Percentiles rank a stretch among this genome's conserved stretches.
phyloP scores from a whole-genome alignment of 148 eudicot genomes.

The Dysphania ambrosioides region DNA sequence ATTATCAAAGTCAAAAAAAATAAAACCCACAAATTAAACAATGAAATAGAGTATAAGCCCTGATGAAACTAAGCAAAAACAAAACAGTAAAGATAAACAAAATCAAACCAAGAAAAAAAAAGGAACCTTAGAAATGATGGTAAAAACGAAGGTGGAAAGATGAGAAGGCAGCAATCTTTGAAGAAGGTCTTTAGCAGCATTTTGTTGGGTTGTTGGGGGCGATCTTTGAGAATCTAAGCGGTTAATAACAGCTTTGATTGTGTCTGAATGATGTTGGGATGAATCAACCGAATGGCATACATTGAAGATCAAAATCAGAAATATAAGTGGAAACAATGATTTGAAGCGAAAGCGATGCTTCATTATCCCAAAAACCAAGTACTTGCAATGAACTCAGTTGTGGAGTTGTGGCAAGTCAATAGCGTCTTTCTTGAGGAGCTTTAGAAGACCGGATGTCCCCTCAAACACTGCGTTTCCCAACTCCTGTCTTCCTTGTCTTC shows the following conservation, averaged over 20 bases:
- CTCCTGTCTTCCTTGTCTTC: too few relatives aligned
- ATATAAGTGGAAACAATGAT: constrained; percentile 10
- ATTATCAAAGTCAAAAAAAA: not conserved
- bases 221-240: constrained; percentile 50
- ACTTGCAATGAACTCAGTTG: too few relatives aligned
- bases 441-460: too few relatives aligned
- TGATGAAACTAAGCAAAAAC: not conserved
- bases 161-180: constrained; percentile 74
- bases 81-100: not conserved
- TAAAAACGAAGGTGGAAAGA: constrained; percentile 55
- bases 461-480: too few relatives aligned
- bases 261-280: constrained; percentile 25
- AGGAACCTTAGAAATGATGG: constrained; percentile 60
- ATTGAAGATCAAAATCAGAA: constrained; percentile 24
- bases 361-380: too few relatives aligned
- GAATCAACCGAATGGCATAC: constrained; percentile 24
- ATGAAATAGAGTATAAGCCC: not conserved
- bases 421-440: too few relatives aligned
- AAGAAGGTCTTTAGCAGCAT: constrained; percentile 65
- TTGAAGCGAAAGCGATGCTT: not conserved
- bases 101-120: not conserved
- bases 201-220: constrained; percentile 51
- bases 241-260: constrained; percentile 38
- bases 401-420: too few relatives aligned
- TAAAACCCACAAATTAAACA: not conserved